These are phyloP conservation scores for Candida chilensis DNA, from an alignment of 805 yeast species.

Conservation along the genomic window DNA sequence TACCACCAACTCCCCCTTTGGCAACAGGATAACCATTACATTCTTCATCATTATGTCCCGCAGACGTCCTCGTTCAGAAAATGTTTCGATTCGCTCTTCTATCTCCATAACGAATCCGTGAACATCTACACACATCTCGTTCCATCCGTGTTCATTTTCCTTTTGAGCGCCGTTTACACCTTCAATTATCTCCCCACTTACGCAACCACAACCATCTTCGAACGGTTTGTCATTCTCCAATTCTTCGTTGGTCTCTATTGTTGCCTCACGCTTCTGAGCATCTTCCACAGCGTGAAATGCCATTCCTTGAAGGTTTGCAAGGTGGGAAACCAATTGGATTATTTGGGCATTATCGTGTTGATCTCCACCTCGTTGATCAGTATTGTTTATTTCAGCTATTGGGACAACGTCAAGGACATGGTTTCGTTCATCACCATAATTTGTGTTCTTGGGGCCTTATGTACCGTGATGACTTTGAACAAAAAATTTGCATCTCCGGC, in stretches of 20 bases:
- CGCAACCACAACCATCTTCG: slow-evolving; percentile 20
- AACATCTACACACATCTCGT: slow-evolving; percentile 62
- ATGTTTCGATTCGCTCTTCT: slow-evolving; percentile 40
- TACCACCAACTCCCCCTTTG: slow-evolving; percentile 60
- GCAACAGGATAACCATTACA: slow-evolving; percentile 70
- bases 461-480: slow-evolving; percentile 55
- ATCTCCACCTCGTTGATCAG: slow-evolving; percentile 57
- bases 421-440: slow-evolving; percentile 35
- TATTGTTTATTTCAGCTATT: slow-evolving; percentile 33
- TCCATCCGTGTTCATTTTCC: slow-evolving; percentile 25
- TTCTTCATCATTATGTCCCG: slow-evolving; percentile 54
- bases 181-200: slow-evolving; percentile 17
- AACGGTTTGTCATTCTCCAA: slow-evolving; percentile 38
- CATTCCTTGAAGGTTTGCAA: slow-evolving; percentile 49
- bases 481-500: slow-evolving; percentile 58
- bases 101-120: slow-evolving; percentile 63
- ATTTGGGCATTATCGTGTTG: slow-evolving; percentile 63
- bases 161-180: slow-evolving; percentile 6
- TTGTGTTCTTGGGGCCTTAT: slow-evolving; percentile 44
- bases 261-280: slow-evolving; percentile 56
- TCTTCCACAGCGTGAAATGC: slow-evolving; percentile 59
- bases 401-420: slow-evolving; percentile 15
- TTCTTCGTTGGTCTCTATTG: slow-evolving; percentile 49
- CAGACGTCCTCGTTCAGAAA: slow-evolving; percentile 37
- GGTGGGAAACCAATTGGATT: slow-evolving; percentile 64